These are phyloP conservation scores for Kitagawia praeruptora DNA, from an alignment of 129 eudicot genomes.

Conservation along the genomic window DNA sequence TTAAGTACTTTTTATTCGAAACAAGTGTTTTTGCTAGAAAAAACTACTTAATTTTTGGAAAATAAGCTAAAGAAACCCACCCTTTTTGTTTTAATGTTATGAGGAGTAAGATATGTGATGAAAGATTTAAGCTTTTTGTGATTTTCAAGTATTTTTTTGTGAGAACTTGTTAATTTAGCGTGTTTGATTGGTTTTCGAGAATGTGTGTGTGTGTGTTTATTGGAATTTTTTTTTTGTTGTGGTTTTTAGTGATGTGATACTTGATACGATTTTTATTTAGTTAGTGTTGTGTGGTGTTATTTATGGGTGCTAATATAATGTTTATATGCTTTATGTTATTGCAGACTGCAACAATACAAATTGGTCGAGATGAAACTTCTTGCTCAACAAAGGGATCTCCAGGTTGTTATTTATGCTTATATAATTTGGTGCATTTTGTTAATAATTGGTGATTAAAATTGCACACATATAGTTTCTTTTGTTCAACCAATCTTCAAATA, in stretches of 20 bases:
- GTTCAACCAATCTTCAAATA: background rate
- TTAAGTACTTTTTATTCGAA: background rate
- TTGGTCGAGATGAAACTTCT: conserved; percentile 96
- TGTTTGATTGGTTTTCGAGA: background rate
- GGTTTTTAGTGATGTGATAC: background rate
- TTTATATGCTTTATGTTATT: background rate
- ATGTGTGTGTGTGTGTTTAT: background rate
- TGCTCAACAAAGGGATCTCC: conserved; percentile 92
- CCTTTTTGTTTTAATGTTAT: background rate
- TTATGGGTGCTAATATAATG: background rate
- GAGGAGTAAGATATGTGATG: background rate
- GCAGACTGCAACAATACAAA: conserved; percentile 87
- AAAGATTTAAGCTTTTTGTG: background rate
- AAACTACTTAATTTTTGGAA: background rate
- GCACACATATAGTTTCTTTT: background rate
- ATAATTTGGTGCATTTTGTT: background rate
- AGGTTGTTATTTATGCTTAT: conserved; percentile 18
- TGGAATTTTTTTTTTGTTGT: background rate
- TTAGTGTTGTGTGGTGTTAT: background rate
- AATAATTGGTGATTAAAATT: background rate
- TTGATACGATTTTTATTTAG: background rate
- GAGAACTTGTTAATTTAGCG: background rate
- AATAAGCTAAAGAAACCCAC: background rate
- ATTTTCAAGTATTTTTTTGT: background rate
- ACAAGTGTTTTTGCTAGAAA: too few species aligned